These are phyloP conservation scores for Mrakia hoshinonis DNA, from an alignment of 768 basidiomycete genomes.

Conservation along the genomic window DNA sequence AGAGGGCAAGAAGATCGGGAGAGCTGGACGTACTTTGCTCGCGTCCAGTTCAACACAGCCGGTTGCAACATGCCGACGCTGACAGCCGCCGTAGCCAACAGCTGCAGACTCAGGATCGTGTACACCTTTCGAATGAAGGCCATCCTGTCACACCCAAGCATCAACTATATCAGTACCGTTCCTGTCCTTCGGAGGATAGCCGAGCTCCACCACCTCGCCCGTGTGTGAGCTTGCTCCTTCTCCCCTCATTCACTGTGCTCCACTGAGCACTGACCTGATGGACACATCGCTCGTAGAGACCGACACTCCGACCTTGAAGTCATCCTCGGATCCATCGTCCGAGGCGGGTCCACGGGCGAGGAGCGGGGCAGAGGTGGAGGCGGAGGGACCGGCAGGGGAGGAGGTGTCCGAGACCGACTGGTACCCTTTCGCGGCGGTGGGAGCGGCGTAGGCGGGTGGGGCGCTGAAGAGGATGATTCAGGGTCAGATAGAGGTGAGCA, in stretches of 20 bases:
- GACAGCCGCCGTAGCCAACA: constrained; percentile 17
- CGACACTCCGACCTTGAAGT: constrained; percentile 18
- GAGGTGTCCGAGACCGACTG: neutral
- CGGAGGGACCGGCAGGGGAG: neutral
- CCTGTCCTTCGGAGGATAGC: neutral
- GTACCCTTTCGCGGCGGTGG: neutral
- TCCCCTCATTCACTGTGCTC: no score
- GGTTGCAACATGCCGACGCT: constrained; percentile 23
- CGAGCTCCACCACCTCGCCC: neutral
- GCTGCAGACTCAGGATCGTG: constrained; percentile 23
- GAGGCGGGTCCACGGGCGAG: neutral
- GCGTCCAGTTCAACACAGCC: constrained; percentile 7
- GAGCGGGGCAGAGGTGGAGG: neutral
- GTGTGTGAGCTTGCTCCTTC: neutral
- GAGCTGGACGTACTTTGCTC: neutral
- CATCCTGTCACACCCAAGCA: neutral
- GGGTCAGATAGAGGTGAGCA: neutral
- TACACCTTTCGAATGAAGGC: constrained; percentile 29
- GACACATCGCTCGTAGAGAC: constrained; percentile 10
- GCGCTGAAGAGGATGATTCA: neutral
- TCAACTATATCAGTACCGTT: neutral
- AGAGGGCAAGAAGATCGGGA: neutral
- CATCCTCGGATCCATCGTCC: constrained; percentile 9
- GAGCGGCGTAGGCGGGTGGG: constrained; percentile 10
- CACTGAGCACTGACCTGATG: constrained; percentile 19